Evolutionary conservation across 495 filamentous ascomycete genomes (phyloP).

Genomic region (Penicillium alfredii): DNA sequence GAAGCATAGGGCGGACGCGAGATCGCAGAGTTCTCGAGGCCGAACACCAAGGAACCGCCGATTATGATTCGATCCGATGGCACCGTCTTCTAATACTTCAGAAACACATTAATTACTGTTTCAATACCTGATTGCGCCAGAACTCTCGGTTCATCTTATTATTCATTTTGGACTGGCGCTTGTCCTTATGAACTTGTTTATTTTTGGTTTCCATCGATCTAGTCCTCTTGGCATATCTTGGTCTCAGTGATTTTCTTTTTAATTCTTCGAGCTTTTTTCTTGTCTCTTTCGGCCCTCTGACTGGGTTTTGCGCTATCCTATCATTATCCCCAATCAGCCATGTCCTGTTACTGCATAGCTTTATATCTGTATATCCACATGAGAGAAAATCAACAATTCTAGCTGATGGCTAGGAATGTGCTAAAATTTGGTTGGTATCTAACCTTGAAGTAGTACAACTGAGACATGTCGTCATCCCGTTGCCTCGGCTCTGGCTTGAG

Average conservation of each 20-base stretch:
- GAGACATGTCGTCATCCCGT: constrained; percentile 19
- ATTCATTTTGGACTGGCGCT: constrained; percentile 16
- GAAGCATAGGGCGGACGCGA: constrained; percentile 77
- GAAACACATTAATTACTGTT: constrained; percentile 23
- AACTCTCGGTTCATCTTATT: constrained; percentile 10
- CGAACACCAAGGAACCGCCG: constrained; percentile 93
- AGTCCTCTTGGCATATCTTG: too few relatives aligned
- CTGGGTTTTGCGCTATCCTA: neutral
- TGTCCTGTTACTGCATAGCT: neutral
- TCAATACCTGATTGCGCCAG: constrained; percentile 31
- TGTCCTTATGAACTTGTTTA: constrained; percentile 36
- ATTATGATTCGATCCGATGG: constrained; percentile 96
- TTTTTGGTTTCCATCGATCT: constrained; percentile 19
- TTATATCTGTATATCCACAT: neutral
- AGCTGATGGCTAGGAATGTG: too few relatives aligned
- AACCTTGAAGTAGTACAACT: neutral
- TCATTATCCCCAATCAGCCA: too few relatives aligned
- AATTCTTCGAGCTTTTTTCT: constrained; percentile 3
- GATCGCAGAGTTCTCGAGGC: constrained; percentile 89
- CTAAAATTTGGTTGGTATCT: too few relatives aligned
- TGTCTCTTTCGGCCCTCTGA: neutral
- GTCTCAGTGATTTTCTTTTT: constrained; percentile 6
- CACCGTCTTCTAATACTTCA: constrained; percentile 73
- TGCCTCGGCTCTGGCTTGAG: constrained; percentile 2
- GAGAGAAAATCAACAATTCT: neutral